Evolutionary conservation across 1,139 yeast species (phyloP), one percentile per base, ranked within the genome.

Genomic region (Yamadazyma diospyri): DNA sequence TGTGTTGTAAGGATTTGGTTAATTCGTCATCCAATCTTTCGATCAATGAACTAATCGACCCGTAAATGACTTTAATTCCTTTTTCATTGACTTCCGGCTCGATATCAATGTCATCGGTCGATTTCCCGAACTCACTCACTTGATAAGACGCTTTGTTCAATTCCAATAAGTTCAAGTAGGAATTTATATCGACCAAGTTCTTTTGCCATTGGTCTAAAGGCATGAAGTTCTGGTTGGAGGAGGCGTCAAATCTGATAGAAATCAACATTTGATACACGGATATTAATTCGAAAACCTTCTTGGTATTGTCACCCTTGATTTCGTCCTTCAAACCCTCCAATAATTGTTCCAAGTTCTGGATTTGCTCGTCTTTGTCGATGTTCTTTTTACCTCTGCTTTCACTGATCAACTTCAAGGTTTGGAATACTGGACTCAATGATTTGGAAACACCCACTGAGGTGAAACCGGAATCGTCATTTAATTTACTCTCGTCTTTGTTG

Each of bases 341-440:
- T 43, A 87, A 70, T 28, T 69, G 68, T 60, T 85, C 95, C 55
- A 92, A 71, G 29, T 72, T 69, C 43, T 67, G 66, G 45, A 88
- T 76, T 61, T 92, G 96, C 57, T 85, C 95, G 41, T 58, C 64
- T 47, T 81, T 78, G 59, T 92, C 96, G 44, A 88, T 83, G 59
- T 86, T 87, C 72, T 87, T 92, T 69, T 89, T 89, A 69, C 98
- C 98, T 64, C 98, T 82, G 32, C 89, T 73, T 59, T 92, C 98
- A 43, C 85, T 69, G 41, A 94, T 80, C 35, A 78, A 64, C 55
- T 81, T 77, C 55, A 92, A 72, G 27, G 85, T 78, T 39, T 80
- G 69, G 69, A 89, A 87, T 35, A 89, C 80, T 15, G 71, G 69
- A 43, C 68, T 59, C 47, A 65, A 55, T 19, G 48, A 49, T 39